Conservation (phyloP, 495 filamentous ascomycete species). For the Trichoderma asperelloides region DNA sequence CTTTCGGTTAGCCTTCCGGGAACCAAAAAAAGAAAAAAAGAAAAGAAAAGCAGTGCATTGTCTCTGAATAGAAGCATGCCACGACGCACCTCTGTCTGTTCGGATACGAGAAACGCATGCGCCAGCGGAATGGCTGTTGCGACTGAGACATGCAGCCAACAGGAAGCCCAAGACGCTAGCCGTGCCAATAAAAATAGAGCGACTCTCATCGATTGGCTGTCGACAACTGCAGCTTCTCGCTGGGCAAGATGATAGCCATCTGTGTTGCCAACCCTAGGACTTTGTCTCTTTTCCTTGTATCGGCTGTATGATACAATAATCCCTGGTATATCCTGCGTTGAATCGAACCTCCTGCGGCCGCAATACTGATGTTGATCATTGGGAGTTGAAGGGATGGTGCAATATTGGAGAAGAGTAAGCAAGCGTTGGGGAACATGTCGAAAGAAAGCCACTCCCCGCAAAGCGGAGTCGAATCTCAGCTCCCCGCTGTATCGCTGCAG, state of each 20-base stretch:
- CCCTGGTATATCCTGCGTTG: too few species aligned
- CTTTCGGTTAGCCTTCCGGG: too few species aligned
- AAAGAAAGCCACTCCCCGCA: not conserved
- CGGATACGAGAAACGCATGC: not conserved
- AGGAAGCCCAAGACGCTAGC: not conserved
- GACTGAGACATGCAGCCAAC: not conserved
- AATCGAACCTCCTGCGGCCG: too few species aligned
- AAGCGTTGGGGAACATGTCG: not conserved
- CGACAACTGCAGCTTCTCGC: not conserved
- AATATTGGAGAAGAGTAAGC: too few species aligned
- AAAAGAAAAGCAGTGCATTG: too few species aligned
- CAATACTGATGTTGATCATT: too few species aligned
- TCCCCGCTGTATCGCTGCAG: not conserved
- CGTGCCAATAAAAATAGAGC: not conserved
- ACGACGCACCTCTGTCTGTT: not conserved
- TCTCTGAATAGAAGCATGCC: not conserved
- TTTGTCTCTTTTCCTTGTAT: not conserved
- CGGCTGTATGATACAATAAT: not conserved
- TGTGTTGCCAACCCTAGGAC: not conserved
- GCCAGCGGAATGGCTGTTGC: too few species aligned
- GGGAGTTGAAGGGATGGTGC: too few species aligned
- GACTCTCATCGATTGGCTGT: not conserved
- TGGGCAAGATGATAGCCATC: not conserved
- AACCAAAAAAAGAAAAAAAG: too few species aligned
- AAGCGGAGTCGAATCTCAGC: not conserved